These are phyloP conservation scores for Circinella minor DNA, from an alignment of 371 early-diverging fungal species.

Conservation along the genomic window DNA sequence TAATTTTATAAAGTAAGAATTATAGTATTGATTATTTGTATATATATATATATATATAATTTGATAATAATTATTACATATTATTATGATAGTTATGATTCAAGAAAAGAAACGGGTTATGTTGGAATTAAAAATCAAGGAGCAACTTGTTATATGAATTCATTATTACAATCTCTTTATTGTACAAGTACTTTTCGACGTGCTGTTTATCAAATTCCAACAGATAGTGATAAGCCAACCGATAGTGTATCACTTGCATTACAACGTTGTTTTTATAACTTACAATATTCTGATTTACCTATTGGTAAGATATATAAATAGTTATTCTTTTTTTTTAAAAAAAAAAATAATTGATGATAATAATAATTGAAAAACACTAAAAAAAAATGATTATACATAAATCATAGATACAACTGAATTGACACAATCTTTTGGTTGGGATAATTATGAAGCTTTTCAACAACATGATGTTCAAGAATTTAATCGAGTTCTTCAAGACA, in stretches of 20 bases:
- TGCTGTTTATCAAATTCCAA: slow-evolving; percentile 90
- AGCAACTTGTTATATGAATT: slow-evolving; percentile 99
- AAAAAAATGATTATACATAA: too few species aligned
- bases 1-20: slow-evolving; percentile 78
- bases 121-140: slow-evolving; percentile 98
- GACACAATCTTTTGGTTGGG: slow-evolving; percentile 98
- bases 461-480: slow-evolving; percentile 99
- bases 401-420: slow-evolving; percentile 83
- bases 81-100: slow-evolving; percentile 72
- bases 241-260: slow-evolving; percentile 89
- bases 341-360: too few species aligned
- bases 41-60: too few species aligned
- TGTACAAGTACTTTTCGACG: slow-evolving; percentile 94
- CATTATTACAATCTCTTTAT: slow-evolving; percentile 97
- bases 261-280: slow-evolving; percentile 93
- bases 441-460: slow-evolving; percentile 90
- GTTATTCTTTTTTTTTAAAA: too few species aligned
- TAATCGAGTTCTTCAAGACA: slow-evolving; percentile 94
- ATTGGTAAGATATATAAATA: slow-evolving; percentile 52
- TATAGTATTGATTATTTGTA: neutral
- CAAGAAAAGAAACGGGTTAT: slow-evolving; percentile 88
- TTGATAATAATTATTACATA: too few species aligned
- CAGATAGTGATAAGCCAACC: slow-evolving; percentile 81
- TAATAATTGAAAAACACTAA: too few species aligned
- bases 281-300: slow-evolving; percentile 72